Evolutionary conservation across 495 filamentous ascomycete genomes (phyloP).

Genomic region (Rostrohypoxylon terebratum): DNA sequence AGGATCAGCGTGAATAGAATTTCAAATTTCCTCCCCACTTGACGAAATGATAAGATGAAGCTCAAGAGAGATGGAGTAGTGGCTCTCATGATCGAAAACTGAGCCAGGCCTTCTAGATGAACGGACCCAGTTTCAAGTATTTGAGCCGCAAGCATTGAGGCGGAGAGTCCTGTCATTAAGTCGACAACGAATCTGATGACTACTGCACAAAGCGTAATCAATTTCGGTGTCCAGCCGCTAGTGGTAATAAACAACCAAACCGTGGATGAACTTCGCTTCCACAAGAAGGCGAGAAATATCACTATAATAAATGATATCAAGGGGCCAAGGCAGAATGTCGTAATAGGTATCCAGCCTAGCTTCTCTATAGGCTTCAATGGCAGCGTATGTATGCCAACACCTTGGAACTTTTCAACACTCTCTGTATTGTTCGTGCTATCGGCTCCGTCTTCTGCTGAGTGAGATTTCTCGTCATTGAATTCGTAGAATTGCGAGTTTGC

Average conservation of each 20-base stretch:
- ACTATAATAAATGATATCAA: neutral
- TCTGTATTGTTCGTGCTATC: neutral
- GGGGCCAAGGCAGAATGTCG: neutral
- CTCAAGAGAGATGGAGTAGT: neutral
- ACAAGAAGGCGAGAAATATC: neutral
- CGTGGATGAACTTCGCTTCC: neutral
- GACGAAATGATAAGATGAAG: neutral
- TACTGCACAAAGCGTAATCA: neutral
- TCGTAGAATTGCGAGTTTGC: neutral
- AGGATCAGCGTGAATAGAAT: neutral
- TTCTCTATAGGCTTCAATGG: neutral
- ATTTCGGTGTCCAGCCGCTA: neutral
- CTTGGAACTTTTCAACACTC: neutral
- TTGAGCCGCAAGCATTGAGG: conserved; percentile 2
- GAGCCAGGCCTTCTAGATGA: neutral
- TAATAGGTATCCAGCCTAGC: neutral
- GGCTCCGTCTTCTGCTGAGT: neutral
- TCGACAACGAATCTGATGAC: neutral
- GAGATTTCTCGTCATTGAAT: too few species aligned
- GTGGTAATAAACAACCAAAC: neutral
- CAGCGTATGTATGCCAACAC: neutral
- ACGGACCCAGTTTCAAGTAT: neutral
- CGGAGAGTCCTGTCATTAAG: neutral
- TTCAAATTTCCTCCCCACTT: neutral
- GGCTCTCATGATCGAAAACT: neutral